These are phyloP conservation scores for Ogataea pignaliae DNA, from an alignment of 805 yeast genomes.

Conservation along the genomic window DNA sequence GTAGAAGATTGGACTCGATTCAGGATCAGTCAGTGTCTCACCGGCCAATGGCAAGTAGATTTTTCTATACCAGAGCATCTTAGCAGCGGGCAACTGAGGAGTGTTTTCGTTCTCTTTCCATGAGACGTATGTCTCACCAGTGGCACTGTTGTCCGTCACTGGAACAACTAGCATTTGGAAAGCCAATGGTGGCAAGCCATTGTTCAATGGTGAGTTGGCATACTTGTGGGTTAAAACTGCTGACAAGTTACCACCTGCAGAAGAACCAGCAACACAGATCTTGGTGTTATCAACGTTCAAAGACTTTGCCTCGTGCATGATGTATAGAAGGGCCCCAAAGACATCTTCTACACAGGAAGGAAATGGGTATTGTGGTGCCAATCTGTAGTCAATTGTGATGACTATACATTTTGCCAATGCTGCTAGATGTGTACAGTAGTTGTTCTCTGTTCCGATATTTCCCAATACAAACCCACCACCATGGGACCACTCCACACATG, in stretches of 20 bases:
- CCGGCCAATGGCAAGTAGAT: slow-evolving; percentile 39
- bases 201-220: slow-evolving; percentile 22
- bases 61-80: slow-evolving; percentile 42
- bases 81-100: slow-evolving; percentile 41
- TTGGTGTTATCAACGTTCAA: slow-evolving; percentile 29
- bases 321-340: slow-evolving; percentile 33
- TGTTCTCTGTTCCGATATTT: slow-evolving; percentile 31
- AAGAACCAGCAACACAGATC: slow-evolving; percentile 41
- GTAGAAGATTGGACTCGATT: slow-evolving; percentile 39
- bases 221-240: slow-evolving; percentile 32
- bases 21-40: slow-evolving; percentile 27
- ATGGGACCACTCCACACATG: slow-evolving; percentile 30
- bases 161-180: slow-evolving; percentile 42
- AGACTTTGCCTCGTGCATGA: slow-evolving; percentile 21
- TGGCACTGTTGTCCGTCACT: slow-evolving; percentile 40
- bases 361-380: slow-evolving; percentile 46
- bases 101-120: slow-evolving; percentile 37
- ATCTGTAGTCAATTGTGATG: slow-evolving; percentile 43
- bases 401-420: slow-evolving; percentile 31
- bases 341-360: slow-evolving; percentile 46
- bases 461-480: slow-evolving; percentile 36
- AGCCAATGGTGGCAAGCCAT: slow-evolving; percentile 30
- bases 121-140: slow-evolving; percentile 30
- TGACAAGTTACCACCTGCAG: slow-evolving; percentile 41
- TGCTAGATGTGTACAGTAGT: slow-evolving; percentile 38